Percentiles rank a stretch among this genome's conserved stretches.
These are phyloP conservation scores for Takakia lepidozioides DNA, from an alignment of 225 moss, liverwort and hornwort genomes.

Conservation along the genomic window DNA sequence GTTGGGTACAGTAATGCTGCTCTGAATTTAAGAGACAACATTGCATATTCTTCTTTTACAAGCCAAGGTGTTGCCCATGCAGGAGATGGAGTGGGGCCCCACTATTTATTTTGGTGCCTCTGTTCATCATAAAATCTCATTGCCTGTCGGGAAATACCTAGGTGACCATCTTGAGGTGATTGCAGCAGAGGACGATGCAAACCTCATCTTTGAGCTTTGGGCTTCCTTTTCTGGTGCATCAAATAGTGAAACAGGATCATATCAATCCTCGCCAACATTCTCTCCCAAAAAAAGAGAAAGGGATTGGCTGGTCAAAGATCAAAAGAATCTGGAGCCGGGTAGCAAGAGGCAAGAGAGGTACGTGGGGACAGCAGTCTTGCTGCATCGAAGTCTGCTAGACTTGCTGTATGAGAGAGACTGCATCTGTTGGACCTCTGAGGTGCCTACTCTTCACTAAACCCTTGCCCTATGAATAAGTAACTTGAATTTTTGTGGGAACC, in stretches of 20 bases:
- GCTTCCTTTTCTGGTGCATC: too few relatives aligned
- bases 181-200: not conserved
- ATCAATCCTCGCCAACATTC: too few relatives aligned
- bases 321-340: not conserved
- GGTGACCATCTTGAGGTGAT: not conserved
- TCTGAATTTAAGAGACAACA: not conserved
- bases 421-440: too few relatives aligned
- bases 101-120: not conserved
- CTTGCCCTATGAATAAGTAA: too few relatives aligned
- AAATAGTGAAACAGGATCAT: too few relatives aligned
- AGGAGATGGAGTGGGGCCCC: constrained; percentile 1
- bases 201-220: not conserved
- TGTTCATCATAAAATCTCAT: constrained; percentile 4
- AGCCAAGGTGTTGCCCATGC: too few relatives aligned
- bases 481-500: too few relatives aligned
- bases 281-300: too few relatives aligned
- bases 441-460: too few relatives aligned
- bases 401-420: constrained; percentile 1
- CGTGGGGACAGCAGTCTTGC: constrained; percentile 4
- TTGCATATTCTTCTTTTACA: not conserved
- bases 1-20: too few relatives aligned
- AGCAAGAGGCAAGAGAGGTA: not conserved
- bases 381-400: constrained; percentile 1
- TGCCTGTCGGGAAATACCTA: not conserved
- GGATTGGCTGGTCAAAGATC: too few relatives aligned